A percentile compares a stretch with the other conserved stretches of the same genome.
Evolutionary conservation across 352 stramenopile genomes (phyloP).

Genomic region (Phytophthora litchii): DNA sequence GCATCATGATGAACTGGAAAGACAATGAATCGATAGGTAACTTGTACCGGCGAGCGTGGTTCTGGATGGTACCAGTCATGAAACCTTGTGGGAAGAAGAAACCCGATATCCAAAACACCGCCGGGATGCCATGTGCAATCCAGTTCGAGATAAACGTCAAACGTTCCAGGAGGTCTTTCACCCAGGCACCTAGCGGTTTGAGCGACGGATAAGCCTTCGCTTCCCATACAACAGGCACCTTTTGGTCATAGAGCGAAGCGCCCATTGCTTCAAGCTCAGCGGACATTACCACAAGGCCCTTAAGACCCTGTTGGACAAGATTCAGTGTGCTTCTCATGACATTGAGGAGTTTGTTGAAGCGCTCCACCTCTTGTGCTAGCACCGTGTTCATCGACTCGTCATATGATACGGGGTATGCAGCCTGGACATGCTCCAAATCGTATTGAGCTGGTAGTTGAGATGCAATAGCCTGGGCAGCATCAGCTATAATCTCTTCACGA

Average conservation of each 20-base stretch:
- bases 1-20: slow-evolving; percentile 83
- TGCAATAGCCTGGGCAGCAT: slow-evolving; percentile 86
- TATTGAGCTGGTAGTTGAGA: slow-evolving; percentile 73
- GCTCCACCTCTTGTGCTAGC: slow-evolving; percentile 91
- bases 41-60: slow-evolving; percentile 88
- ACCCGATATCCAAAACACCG: slow-evolving; percentile 91
- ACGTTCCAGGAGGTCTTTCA: slow-evolving; percentile 86
- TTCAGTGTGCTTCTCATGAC: slow-evolving; percentile 88
- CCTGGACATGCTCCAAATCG: slow-evolving; percentile 86
- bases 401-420: slow-evolving; percentile 88
- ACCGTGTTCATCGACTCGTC: slow-evolving; percentile 93
- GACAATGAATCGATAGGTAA: slow-evolving; percentile 87
- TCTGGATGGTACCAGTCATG: slow-evolving; percentile 93
- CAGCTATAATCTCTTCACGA: slow-evolving; percentile 89
- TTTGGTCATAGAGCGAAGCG: slow-evolving; percentile 86
- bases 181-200: slow-evolving; percentile 88
- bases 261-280: slow-evolving; percentile 88
- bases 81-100: slow-evolving; percentile 95
- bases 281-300: slow-evolving; percentile 89
- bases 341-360: slow-evolving; percentile 87
- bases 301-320: slow-evolving; percentile 89
- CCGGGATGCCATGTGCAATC: slow-evolving; percentile 78
- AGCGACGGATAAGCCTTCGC: slow-evolving; percentile 92
- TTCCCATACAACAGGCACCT: slow-evolving; percentile 88
- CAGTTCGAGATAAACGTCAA: slow-evolving; percentile 71